A percentile compares a stretch with the other conserved stretches of the same genome.
Evolutionary conservation across 257 asterid species (phyloP).

Genomic region (Nicotiana noctiflora): DNA sequence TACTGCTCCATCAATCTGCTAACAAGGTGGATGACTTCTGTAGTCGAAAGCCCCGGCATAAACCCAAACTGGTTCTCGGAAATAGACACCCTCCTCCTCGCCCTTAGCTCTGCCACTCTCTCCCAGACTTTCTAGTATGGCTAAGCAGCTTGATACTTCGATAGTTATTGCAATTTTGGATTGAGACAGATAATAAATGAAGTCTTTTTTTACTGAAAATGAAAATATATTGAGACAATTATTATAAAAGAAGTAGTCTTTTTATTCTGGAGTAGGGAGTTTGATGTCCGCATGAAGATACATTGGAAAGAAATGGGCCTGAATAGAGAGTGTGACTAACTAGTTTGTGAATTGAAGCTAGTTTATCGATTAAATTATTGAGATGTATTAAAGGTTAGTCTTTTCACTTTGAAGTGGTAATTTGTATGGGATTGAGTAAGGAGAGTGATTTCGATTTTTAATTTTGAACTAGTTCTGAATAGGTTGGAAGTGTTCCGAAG

Average conservation of each 20-base stretch:
- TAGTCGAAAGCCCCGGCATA: too few species aligned
- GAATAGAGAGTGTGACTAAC: neutral
- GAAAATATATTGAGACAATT: neutral
- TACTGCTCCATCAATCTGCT: too few species aligned
- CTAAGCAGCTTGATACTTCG: too few species aligned
- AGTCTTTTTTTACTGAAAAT: neutral
- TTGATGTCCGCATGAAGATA: neutral
- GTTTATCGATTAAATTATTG: neutral
- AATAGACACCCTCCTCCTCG: too few species aligned
- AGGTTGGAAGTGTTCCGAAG: neutral
- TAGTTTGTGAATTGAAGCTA: neutral
- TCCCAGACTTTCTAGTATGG: too few species aligned
- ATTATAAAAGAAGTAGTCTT: neutral
- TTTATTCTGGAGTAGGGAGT: neutral
- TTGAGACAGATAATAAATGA: neutral
- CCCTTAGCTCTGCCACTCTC: too few species aligned
- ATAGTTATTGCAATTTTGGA: too few species aligned
- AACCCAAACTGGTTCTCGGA: too few species aligned
- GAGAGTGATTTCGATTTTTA: neutral
- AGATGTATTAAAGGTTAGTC: neutral
- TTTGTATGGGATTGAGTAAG: neutral
- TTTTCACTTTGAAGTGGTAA: too few species aligned
- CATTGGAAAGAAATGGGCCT: neutral
- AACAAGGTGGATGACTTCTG: too few species aligned
- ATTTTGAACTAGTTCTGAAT: neutral